phyloP scores from a whole-genome alignment of 164 flowering plant species.

The Berberis vulgaris region DNA sequence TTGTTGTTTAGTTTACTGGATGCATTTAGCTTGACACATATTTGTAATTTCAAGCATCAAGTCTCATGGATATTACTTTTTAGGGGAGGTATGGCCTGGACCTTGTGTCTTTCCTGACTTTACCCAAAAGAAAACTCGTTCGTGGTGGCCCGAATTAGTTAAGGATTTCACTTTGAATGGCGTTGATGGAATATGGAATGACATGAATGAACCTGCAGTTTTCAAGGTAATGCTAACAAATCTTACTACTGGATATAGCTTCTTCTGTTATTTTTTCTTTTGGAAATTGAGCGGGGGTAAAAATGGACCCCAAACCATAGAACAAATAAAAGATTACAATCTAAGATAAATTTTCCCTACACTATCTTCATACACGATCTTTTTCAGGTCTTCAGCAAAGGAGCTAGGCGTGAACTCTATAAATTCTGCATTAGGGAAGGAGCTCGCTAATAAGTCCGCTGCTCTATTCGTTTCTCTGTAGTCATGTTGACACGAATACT shows the following conservation, averaged over 20 bases:
- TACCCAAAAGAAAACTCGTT: constrained; percentile 66
- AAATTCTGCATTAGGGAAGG: too few relatives aligned
- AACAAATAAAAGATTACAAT: too few relatives aligned
- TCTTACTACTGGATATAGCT: background rate
- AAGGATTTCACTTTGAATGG: constrained; percentile 77
- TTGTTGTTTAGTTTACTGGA: constrained; percentile 41
- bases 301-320: too few relatives aligned
- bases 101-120: constrained; percentile 94
- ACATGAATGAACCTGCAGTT: constrained; percentile 97
- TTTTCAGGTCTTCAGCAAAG: too few relatives aligned
- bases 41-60: constrained; percentile 1
- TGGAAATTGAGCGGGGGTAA: too few relatives aligned
- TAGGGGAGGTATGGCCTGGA: constrained; percentile 98
- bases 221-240: constrained; percentile 51
- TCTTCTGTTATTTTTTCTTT: too few relatives aligned
- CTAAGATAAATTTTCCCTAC: too few relatives aligned
- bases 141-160: constrained; percentile 87
- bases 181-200: constrained; percentile 99
- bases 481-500: too few relatives aligned
- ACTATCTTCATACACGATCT: too few relatives aligned
- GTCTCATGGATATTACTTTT: constrained; percentile 7
- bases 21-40: background rate
- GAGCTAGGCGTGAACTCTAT: too few relatives aligned
- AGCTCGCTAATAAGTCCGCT: too few relatives aligned
- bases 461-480: too few relatives aligned